A percentile compares a stretch with the other conserved stretches of the same genome.
Conservation (phyloP, 2,329 filamentous ascomycete species). For the Penicillium sp. region DNA sequence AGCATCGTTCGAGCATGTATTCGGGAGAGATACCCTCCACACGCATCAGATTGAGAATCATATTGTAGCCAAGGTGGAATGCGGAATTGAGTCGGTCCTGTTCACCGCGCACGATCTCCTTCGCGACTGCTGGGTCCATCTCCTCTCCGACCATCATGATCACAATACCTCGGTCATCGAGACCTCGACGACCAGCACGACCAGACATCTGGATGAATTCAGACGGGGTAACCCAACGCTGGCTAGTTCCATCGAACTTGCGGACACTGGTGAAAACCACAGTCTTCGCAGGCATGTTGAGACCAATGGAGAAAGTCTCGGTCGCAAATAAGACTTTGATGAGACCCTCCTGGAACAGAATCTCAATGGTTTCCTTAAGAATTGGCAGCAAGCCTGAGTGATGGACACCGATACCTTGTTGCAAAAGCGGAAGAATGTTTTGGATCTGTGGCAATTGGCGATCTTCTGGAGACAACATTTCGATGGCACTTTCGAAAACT, state of each 20-base stretch:
- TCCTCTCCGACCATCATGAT: slow-evolving; percentile 99
- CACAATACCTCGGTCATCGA: slow-evolving; percentile 96
- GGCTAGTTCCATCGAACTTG: slow-evolving; percentile 84
- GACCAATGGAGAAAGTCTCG: slow-evolving; percentile 95
- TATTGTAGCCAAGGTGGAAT: slow-evolving; percentile 98
- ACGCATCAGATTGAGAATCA: slow-evolving; percentile 93
- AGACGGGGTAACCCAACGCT: slow-evolving; percentile 83
- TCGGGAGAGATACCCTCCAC: slow-evolving; percentile 99
- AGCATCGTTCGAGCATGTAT: slow-evolving; percentile 97
- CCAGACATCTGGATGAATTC: slow-evolving; percentile 99
- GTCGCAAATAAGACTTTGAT: slow-evolving; percentile 98
- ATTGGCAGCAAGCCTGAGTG: slow-evolving; percentile 94
- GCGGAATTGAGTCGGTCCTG: slow-evolving; percentile 97
- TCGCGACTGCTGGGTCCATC: slow-evolving; percentile 91
- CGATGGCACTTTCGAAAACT: slow-evolving; percentile 90
- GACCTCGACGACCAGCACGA: slow-evolving; percentile 90
- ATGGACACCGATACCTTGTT: slow-evolving; percentile 93
- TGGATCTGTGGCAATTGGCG: slow-evolving; percentile 84
- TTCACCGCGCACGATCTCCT: slow-evolving; percentile 91
- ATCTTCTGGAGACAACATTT: slow-evolving; percentile 89
- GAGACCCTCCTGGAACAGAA: slow-evolving; percentile 94
- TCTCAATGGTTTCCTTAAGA: slow-evolving; percentile 97
- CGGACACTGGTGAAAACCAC: slow-evolving; percentile 97
- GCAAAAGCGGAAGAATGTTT: slow-evolving; percentile 82
- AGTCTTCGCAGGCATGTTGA: slow-evolving; percentile 99